Evolutionary conservation across 139 green algal genomes (phyloP), one percentile per base, ranked within the genome.

Genomic region (Volvox africanus): DNA sequence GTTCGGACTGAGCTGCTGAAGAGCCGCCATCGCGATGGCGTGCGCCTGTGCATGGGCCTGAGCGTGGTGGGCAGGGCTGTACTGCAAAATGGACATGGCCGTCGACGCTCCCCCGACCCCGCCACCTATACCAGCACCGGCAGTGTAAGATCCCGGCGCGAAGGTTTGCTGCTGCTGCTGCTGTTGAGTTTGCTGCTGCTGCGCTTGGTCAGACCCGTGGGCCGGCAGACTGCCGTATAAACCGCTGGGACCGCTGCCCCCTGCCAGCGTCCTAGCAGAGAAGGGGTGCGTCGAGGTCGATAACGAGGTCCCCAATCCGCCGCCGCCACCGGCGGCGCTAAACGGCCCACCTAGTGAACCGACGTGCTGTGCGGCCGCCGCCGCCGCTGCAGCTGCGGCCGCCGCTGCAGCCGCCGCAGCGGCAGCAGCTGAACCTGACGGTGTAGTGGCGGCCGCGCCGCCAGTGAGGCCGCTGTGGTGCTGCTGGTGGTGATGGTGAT

Each of bases 41-140:
- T 96, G 94, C 20, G 94, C 94, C 13, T 94, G 91, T 11, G 93
- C 93, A 61, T 95, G 93, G 24, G 89, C 92, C 92, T 89, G 82
- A 30, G 73, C 75, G 24, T 86, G 89, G 55, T 76, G 78, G 11
- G 90, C 84, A 26, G 91, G 82, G 14, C 62, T 82, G 79, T 92
- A 92, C 77, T 88, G 89, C 61, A 93, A 92, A 78, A 93, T 81
- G 14, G 62, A 77, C 71, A 69, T 86, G n/a, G 33, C 75, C 55
- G 71, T 36, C 2, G 89, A 91, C 36, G 0, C 61, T 32, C 61
- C 81, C 30, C 26, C 61, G 50, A 16, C 80, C 28, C 50, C 50
- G 80, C 80, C 44, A n/a, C 36, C 37, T 37, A 37, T 18, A 26
- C 16, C 35, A 1, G 32, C 24, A 35, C 32, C 36, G 18, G 67